Evolutionary conservation across 129 eudicot genomes (phyloP).

Genomic region (sunflower (Helianthus annuus)): DNA sequence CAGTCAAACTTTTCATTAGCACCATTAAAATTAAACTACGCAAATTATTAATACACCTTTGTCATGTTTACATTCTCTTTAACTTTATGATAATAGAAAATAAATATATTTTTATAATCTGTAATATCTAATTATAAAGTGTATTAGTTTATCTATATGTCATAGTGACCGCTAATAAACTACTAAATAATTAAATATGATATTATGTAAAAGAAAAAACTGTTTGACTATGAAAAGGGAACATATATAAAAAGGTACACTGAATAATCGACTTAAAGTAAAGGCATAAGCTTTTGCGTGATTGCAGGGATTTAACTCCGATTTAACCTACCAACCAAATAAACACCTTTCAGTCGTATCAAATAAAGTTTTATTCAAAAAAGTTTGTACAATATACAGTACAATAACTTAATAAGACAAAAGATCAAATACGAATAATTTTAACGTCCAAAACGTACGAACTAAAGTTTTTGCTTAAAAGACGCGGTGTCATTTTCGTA

Average conservation of each 20-base stretch:
- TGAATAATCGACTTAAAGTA: conserved; percentile 16
- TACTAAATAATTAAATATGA: not conserved
- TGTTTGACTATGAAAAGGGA: not conserved
- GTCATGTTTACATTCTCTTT: no score
- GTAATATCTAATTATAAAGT: no score
- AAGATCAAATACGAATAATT: no score
- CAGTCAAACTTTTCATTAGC: no score
- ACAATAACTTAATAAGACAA: not conserved
- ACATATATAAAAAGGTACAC: not conserved
- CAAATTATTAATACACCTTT: no score
- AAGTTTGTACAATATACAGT: not conserved
- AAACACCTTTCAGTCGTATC: conserved; percentile 2
- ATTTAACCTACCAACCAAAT: conserved; percentile 34
- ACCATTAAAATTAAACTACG: no score
- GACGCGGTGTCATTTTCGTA: no score
- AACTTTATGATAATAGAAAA: no score
- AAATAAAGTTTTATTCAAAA: not conserved
- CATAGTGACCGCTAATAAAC: not conserved
- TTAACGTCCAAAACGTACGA: no score
- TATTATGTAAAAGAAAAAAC: not conserved
- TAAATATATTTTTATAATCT: no score
- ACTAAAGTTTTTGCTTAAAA: no score
- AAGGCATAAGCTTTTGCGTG: conserved; percentile 33
- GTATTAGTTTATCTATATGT: no score
- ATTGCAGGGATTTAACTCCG: conserved; percentile 18